phyloP scores from a whole-genome alignment of 805 yeast genomes.

The Ogataea sp. region DNA sequence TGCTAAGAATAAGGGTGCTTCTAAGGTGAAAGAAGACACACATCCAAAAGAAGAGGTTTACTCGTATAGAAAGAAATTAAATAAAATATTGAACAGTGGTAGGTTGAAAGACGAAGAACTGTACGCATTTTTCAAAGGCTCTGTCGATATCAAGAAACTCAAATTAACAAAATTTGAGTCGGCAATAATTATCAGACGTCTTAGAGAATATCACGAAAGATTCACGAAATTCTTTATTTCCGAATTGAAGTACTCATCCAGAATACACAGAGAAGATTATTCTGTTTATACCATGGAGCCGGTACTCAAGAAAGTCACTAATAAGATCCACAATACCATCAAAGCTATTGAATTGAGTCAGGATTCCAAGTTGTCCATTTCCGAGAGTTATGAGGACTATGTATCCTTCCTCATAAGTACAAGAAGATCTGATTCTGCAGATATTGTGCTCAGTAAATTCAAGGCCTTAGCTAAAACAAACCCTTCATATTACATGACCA shows the following conservation, averaged over 20 bases:
- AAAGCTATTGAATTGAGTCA: too few species aligned
- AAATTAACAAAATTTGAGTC: constrained; percentile 9
- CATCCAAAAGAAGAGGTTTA: too few species aligned
- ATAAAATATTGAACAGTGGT: too few species aligned
- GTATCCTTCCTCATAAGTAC: constrained; percentile 12
- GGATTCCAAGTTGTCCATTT: background rate
- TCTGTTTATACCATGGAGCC: too few species aligned
- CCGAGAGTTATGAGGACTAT: constrained; percentile 18
- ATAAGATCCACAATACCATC: too few species aligned
- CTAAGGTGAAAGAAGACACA: too few species aligned
- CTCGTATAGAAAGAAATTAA: too few species aligned
- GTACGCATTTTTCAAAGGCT: background rate
- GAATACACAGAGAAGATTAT: constrained; percentile 1
- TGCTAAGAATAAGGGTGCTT: too few species aligned
- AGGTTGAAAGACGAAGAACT: background rate
- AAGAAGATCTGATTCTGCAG: constrained; percentile 12
- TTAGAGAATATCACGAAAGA: constrained; percentile 6
- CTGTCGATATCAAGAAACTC: constrained; percentile 1
- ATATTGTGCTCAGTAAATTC: constrained; percentile 10
- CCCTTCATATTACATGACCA: constrained; percentile 9
- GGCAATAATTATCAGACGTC: constrained; percentile 12
- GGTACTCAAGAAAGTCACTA: too few species aligned
- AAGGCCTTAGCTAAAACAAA: constrained; percentile 7
- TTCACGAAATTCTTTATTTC: constrained; percentile 5
- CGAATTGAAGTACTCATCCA: constrained; percentile 15